These are phyloP conservation scores for Vicia sativa DNA, from an alignment of 306 rosid genomes.

Conservation along the genomic window DNA sequence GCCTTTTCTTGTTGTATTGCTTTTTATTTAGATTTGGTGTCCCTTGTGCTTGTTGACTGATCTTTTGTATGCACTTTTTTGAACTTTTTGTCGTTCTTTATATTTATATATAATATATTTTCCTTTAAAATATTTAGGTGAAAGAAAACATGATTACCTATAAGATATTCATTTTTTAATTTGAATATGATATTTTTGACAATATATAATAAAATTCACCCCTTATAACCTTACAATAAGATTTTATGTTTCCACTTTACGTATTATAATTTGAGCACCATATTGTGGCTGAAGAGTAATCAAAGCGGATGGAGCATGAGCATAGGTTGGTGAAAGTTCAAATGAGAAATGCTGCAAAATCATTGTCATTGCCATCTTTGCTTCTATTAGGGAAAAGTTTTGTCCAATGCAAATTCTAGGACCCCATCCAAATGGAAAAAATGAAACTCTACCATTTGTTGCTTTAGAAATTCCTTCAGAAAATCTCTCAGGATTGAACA, in stretches of 20 bases:
- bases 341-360: constrained; percentile 43
- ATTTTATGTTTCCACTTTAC: too few relatives aligned
- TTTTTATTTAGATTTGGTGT: too few relatives aligned
- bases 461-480: constrained; percentile 52
- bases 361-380: constrained; percentile 39
- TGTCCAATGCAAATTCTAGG: constrained; percentile 53
- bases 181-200: not conserved
- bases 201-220: not conserved
- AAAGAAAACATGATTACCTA: not conserved
- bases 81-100: too few relatives aligned
- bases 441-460: constrained; percentile 43
- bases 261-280: too few relatives aligned
- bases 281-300: too few relatives aligned
- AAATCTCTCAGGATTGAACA: constrained; percentile 65
- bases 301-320: too few relatives aligned
- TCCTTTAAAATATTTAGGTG: not conserved
- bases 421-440: constrained; percentile 58
- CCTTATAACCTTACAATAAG: not conserved
- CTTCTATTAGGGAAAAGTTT: constrained; percentile 49
- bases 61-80: too few relatives aligned
- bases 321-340: too few relatives aligned
- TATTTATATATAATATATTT: too few relatives aligned
- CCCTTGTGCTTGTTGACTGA: too few relatives aligned
- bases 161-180: not conserved
- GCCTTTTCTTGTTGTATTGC: too few relatives aligned